Conservation (phyloP, 1,284 basidiomycete genomes). For the Sanguinoderma infundibulare region DNA sequence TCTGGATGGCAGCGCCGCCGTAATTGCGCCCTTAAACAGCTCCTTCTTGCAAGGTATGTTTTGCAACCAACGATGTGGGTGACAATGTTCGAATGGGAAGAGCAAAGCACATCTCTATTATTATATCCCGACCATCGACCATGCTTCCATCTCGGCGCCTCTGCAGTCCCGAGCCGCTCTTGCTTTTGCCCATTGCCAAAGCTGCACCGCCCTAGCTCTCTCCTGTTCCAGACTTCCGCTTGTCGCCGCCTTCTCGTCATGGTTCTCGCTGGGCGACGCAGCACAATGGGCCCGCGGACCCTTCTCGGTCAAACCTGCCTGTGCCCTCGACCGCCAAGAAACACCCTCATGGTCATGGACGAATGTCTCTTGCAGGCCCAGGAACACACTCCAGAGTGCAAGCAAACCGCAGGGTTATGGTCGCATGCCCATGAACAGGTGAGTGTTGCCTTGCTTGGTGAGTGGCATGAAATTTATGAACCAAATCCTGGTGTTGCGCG, state of each 20-base stretch:
- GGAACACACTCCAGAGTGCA: conserved; percentile 70
- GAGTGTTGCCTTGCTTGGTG: conserved; percentile 33
- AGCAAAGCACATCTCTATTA: not conserved
- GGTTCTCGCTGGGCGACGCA: conserved; percentile 54
- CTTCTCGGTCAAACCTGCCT: conserved; percentile 46
- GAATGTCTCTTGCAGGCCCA: conserved; percentile 74
- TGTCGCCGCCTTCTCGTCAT: conserved; percentile 17
- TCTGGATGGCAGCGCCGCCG: conserved; percentile 55
- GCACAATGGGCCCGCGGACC: conserved; percentile 62
- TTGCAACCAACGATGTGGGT: not conserved
- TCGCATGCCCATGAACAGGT: conserved; percentile 77
- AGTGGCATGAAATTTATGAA: not conserved
- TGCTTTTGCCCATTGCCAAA: conserved; percentile 15
- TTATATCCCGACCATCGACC: not conserved
- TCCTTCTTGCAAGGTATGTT: conserved; percentile 34
- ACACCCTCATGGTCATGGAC: conserved; percentile 45
- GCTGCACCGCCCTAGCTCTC: not conserved
- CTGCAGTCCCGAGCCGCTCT: conserved; percentile 22
- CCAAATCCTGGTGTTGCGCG: not conserved
- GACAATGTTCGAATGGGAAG: too few species aligned
- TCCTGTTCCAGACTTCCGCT: not conserved
- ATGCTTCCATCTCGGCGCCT: not conserved
- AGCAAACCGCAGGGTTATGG: conserved; percentile 66
- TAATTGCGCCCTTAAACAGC: conserved; percentile 86
- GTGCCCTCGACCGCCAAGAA: conserved; percentile 73